These are phyloP conservation scores for Paraphaeosphaeria sporulosa DNA, from an alignment of 2,329 filamentous ascomycete species.

Conservation along the genomic window DNA sequence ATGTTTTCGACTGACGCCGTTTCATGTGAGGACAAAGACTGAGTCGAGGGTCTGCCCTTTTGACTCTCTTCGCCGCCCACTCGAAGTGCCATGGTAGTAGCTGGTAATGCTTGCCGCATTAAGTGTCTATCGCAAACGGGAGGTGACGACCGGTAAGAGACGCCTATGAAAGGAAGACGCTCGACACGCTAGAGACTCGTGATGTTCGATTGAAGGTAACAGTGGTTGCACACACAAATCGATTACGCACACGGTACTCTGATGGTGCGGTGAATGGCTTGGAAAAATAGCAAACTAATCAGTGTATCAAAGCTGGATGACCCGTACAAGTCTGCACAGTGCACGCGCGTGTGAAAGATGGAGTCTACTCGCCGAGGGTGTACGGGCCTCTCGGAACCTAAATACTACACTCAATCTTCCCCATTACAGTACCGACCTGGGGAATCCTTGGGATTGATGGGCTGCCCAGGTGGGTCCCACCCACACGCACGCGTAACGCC, in stretches of 20 bases:
- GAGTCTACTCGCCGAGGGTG: constrained; percentile 23
- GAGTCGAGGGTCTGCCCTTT: constrained; percentile 14
- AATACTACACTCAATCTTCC: constrained; percentile 27
- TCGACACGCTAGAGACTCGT: background rate
- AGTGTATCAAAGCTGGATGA: constrained; percentile 17
- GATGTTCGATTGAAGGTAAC: constrained; percentile 1
- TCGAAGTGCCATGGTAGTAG: constrained; percentile 6
- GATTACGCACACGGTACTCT: background rate
- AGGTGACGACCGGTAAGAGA: background rate
- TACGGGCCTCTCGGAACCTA: constrained; percentile 24
- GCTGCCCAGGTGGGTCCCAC: constrained; percentile 27
- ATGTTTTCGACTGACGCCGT: constrained; percentile 34
- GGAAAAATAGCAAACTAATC: background rate
- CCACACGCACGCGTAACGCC: constrained; percentile 36
- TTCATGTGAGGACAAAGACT: constrained; percentile 34
- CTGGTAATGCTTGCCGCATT: constrained; percentile 17
- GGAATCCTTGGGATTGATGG: constrained; percentile 29
- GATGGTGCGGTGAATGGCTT: background rate
- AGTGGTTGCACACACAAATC: background rate
- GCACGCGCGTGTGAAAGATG: constrained; percentile 22
- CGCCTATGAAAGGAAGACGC: constrained; percentile 1
- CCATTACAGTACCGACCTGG: constrained; percentile 25
- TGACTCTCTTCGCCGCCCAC: background rate
- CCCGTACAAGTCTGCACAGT: background rate
- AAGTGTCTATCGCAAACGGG: constrained; percentile 5